phyloP scores from a whole-genome alignment of 1,139 yeast genomes.

The Kurtzmaniella quercitrusa region DNA sequence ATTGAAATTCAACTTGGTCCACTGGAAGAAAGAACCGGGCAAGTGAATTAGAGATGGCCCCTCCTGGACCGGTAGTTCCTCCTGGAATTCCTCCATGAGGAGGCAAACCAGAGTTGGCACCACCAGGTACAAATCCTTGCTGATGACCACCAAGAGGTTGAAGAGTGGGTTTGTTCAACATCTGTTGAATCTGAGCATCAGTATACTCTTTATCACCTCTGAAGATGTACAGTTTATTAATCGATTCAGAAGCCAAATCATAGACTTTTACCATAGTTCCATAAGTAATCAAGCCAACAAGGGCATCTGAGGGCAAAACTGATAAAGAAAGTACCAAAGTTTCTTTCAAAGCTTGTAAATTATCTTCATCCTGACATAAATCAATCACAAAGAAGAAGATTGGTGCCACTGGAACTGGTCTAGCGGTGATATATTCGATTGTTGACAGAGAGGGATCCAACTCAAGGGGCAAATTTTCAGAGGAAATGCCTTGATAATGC shows the following conservation, averaged over 20 bases:
- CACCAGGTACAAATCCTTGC: conserved; percentile 26
- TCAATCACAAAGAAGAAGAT: conserved; percentile 88
- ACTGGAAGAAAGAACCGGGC: conserved; percentile 82
- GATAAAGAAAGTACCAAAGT: conserved; percentile 77
- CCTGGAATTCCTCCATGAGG: conserved; percentile 11
- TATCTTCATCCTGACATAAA: conserved; percentile 92
- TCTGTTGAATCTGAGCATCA: conserved; percentile 67
- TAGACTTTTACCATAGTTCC: conserved; percentile 96
- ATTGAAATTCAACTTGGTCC: conserved; percentile 81
- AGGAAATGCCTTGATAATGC: conserved; percentile 81
- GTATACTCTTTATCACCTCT: conserved; percentile 90
- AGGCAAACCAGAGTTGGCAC: too few species aligned
- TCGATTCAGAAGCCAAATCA: conserved; percentile 76
- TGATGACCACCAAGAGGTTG: conserved; percentile 21
- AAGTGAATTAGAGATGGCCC: conserved; percentile 40
- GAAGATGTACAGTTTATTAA: conserved; percentile 81
- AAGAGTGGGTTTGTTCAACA: conserved; percentile 55
- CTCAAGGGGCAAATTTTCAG: conserved; percentile 84
- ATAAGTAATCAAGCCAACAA: conserved; percentile 86
- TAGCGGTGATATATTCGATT: conserved; percentile 82
- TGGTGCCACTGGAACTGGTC: conserved; percentile 93
- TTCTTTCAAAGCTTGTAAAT: conserved; percentile 83
- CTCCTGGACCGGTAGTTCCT: conserved; percentile 6
- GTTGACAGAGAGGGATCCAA: conserved; percentile 76
- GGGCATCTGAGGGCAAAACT: conserved; percentile 87